Conservation (phyloP, 208 protist species). For the Trichomonas vaginalis region DNA sequence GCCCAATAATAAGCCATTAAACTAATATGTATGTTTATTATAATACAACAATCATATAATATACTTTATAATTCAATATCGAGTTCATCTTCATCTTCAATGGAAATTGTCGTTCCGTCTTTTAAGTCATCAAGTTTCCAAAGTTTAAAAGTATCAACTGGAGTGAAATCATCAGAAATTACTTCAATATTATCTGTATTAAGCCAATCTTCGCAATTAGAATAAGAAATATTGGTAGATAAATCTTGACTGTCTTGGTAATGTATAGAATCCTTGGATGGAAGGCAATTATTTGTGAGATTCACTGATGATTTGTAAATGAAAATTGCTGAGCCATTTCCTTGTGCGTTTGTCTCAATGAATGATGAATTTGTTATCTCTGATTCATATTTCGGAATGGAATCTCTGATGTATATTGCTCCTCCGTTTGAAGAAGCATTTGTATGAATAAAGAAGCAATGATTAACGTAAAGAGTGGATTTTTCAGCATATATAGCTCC, state of each 20-base stretch:
- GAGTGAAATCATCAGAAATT: background rate
- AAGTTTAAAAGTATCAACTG: background rate
- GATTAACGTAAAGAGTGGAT: background rate
- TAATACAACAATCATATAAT: no score
- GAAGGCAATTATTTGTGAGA: background rate
- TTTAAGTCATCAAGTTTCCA: background rate
- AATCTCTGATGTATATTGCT: background rate
- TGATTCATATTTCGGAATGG: background rate
- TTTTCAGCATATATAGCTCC: background rate
- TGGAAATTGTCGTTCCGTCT: background rate
- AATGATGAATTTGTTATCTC: background rate
- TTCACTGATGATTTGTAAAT: background rate
- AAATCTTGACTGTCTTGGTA: no score
- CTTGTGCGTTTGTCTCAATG: background rate
- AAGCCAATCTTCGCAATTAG: background rate
- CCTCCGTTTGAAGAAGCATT: background rate
- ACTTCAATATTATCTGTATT: background rate
- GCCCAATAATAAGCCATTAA: no score
- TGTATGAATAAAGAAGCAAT: background rate
- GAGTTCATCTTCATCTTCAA: background rate
- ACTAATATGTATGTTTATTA: no score
- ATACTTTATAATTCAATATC: background rate
- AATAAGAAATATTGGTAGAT: no score
- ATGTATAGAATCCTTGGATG: background rate
- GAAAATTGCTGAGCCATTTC: background rate